phyloP scores from a whole-genome alignment of 257 asterid genomes.

The Solanum chaucha region DNA sequence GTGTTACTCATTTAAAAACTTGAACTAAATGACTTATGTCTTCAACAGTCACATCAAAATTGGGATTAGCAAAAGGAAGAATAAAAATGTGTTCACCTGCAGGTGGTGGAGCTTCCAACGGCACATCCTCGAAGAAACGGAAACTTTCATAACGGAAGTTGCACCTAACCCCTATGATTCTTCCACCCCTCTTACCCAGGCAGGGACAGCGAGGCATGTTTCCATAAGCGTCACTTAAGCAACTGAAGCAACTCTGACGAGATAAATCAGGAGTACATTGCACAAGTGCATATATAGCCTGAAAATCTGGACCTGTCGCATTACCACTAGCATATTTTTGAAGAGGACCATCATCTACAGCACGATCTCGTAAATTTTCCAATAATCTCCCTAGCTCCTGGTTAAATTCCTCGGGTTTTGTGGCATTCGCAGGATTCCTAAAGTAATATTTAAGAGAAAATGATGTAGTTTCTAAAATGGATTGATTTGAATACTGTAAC shows the following conservation, averaged over 20 bases:
- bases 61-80: not conserved
- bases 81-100: not conserved
- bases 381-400: not conserved
- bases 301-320: not conserved
- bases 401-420: not conserved
- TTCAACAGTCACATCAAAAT: not conserved
- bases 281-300: not conserved
- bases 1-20: no score
- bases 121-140: not conserved
- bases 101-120: not conserved
- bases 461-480: not conserved
- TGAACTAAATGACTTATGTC: no score
- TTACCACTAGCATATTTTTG: slow-evolving; percentile 9
- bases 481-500: not conserved
- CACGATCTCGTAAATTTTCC: not conserved
- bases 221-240: not conserved
- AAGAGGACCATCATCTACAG: not conserved
- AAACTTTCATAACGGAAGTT: not conserved
- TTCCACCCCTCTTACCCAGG: not conserved
- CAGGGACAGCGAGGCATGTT: not conserved
- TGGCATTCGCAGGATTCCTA: not conserved
- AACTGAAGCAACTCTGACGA: not conserved
- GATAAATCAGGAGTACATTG: slow-evolving; percentile 30
- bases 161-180: slow-evolving; percentile 7
- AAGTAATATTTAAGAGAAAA: not conserved